A percentile compares a stretch with the other conserved stretches of the same genome.
These are phyloP conservation scores for Metarhizium rileyi DNA, from an alignment of 2,329 filamentous ascomycete species.

Conservation along the genomic window DNA sequence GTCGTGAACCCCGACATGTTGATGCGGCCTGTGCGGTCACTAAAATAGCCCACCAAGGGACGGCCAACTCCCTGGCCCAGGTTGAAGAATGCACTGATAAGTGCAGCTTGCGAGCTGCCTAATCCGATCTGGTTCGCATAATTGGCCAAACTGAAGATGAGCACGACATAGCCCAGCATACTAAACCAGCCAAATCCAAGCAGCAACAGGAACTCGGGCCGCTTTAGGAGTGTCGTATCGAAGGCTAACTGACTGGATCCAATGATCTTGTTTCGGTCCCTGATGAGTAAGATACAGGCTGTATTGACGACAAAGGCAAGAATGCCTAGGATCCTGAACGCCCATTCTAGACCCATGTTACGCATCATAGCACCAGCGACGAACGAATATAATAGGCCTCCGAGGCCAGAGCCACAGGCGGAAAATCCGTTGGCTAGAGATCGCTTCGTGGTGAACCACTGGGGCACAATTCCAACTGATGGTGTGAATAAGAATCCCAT, in stretches of 20 bases:
- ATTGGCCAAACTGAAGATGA: slow-evolving; percentile 68
- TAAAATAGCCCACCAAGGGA: slow-evolving; percentile 63
- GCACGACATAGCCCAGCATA: slow-evolving; percentile 64
- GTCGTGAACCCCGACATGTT: slow-evolving; percentile 63
- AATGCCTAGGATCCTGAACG: slow-evolving; percentile 56
- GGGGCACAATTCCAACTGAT: slow-evolving; percentile 56
- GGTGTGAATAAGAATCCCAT: slow-evolving; percentile 70
- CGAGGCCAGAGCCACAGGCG: slow-evolving; percentile 62
- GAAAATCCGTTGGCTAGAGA: slow-evolving; percentile 61
- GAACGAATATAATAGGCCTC: slow-evolving; percentile 62
- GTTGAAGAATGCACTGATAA: slow-evolving; percentile 67
- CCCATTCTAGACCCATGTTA: slow-evolving; percentile 54
- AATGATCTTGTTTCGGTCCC: slow-evolving; percentile 62
- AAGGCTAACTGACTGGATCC: slow-evolving; percentile 59
- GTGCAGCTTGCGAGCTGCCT: slow-evolving; percentile 53
- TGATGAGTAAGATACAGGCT: slow-evolving; percentile 51
- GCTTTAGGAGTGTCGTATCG: slow-evolving; percentile 50
- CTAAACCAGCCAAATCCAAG: slow-evolving; percentile 60
- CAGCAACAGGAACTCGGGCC: slow-evolving; percentile 53
- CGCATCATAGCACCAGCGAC: slow-evolving; percentile 59
- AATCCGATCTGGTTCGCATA: slow-evolving; percentile 63
- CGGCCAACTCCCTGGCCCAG: slow-evolving; percentile 57
- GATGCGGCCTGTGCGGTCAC: slow-evolving; percentile 59
- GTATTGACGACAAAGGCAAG: slow-evolving; percentile 55
- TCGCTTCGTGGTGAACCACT: slow-evolving; percentile 63